Evolutionary conservation across 176 grass and related monocot species (phyloP).

Genomic region (Eragrostis nindensis): DNA sequence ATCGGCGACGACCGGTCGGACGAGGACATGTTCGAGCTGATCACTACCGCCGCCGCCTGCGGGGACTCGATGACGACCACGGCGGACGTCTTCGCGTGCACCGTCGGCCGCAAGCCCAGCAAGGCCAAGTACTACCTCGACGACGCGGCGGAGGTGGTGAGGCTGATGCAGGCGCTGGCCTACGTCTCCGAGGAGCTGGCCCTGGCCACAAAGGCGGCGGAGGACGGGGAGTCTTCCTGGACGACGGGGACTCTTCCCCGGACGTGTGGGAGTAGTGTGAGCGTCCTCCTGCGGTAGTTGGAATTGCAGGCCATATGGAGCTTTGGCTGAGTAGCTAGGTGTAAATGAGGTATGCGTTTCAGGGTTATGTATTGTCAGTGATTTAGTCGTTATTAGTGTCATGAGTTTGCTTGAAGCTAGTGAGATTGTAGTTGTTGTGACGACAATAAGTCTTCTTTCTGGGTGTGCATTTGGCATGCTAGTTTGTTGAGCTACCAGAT

Average conservation of each 20-base stretch:
- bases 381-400: conserved; percentile 19
- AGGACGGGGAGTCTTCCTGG: too few relatives aligned
- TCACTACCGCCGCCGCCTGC: conserved; percentile 42
- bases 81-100: conserved; percentile 90
- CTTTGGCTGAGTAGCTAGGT: conserved; percentile 11
- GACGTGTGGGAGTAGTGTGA: conserved; percentile 25
- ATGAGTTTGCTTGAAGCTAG: not conserved
- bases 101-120: conserved; percentile 83
- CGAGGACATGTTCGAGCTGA: conserved; percentile 96
- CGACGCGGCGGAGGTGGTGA: conserved; percentile 76
- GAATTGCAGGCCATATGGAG: conserved; percentile 14
- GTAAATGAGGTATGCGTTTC: conserved; percentile 42
- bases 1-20: conserved; percentile 92
- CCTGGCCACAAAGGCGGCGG: conserved; percentile 5
- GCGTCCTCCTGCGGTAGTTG: not conserved
- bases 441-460: not conserved
- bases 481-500: not conserved
- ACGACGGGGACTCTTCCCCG: conserved; percentile 11
- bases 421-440: conserved; percentile 4
- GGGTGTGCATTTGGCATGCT: not conserved
- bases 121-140: conserved; percentile 96
- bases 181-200: conserved; percentile 70
- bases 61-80: conserved; percentile 45
- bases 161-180: conserved; percentile 89
- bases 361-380: conserved; percentile 26